Conservation (phyloP, 148 eudicot genomes). For the Cornus suecica region DNA sequence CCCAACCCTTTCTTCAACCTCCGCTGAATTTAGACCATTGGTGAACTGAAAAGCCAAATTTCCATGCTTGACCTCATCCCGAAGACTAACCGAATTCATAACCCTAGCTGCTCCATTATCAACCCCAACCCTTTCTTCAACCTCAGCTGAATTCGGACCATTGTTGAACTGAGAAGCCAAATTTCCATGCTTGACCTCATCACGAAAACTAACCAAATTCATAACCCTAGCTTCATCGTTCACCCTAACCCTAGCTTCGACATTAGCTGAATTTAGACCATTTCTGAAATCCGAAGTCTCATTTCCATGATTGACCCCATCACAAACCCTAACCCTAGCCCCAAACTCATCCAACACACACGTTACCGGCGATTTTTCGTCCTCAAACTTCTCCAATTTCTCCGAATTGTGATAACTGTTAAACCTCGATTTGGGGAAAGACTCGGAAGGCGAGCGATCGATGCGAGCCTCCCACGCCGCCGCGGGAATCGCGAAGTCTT, state of each 20-base stretch:
- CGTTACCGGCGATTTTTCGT: not conserved
- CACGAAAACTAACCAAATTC: not conserved
- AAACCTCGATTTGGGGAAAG: constrained; percentile 13
- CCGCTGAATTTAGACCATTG: constrained; percentile 8
- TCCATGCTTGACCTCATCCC: not conserved
- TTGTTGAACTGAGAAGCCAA: not conserved
- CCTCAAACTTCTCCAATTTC: constrained; percentile 11
- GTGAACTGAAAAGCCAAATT: not conserved
- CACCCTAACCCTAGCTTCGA: constrained; percentile 11
- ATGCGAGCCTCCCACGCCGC: constrained; percentile 56
- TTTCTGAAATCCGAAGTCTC: constrained; percentile 2
- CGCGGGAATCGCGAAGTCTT: constrained; percentile 64
- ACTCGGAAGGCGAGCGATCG: constrained; percentile 30
- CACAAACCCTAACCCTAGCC: constrained; percentile 5
- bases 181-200: not conserved
- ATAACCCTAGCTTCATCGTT: not conserved
- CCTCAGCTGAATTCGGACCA: constrained; percentile 14
- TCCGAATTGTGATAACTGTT: not conserved
- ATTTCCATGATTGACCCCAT: not conserved
- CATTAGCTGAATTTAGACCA: not conserved
- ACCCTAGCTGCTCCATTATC: no score
- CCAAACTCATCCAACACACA: constrained; percentile 16
- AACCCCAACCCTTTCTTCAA: no score
- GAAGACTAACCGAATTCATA: no score
- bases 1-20: no score